Conservation (phyloP, 371 early-diverging fungal genomes). For the Mortierella sp. region DNA sequence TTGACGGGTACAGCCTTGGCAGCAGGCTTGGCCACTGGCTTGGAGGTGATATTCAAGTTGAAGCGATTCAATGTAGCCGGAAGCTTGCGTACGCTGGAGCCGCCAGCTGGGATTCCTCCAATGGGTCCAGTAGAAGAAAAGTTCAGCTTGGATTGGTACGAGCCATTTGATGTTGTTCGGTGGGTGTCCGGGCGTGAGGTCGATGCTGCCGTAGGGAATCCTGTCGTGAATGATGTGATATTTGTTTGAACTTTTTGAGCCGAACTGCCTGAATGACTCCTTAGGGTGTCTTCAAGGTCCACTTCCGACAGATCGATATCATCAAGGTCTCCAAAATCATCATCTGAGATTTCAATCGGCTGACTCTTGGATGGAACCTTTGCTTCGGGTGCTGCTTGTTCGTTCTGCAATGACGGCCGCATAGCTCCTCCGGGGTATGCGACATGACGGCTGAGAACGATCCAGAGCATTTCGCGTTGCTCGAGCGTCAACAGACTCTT, state of each 20-base stretch:
- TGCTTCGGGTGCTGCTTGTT: neutral
- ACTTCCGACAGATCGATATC: conserved; percentile 49
- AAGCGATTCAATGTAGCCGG: conserved; percentile 24
- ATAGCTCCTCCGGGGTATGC: conserved; percentile 6
- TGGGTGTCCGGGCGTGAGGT: neutral
- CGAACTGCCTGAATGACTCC: conserved; percentile 44
- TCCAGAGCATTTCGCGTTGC: conserved; percentile 37
- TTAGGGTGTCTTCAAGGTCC: conserved; percentile 51
- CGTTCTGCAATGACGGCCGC: neutral
- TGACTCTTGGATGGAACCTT: neutral
- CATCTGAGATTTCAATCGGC: conserved; percentile 51
- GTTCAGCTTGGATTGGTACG: conserved; percentile 34
- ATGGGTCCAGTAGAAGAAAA: conserved; percentile 9
- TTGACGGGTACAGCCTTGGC: conserved; percentile 18
- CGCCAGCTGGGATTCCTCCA: conserved; percentile 18
- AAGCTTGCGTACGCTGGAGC: conserved; percentile 20
- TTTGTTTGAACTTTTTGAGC: neutral
- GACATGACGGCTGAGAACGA: conserved; percentile 36
- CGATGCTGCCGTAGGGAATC: no score
- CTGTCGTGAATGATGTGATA: no score
- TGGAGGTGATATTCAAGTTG: conserved; percentile 15
- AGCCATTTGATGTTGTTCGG: neutral
- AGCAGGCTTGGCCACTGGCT: conserved; percentile 20
- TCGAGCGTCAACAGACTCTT: conserved; percentile 27
- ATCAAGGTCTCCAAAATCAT: conserved; percentile 58